Evolutionary conservation across 345 rosid genomes (phyloP).

Genomic region (Sisymbrium altissimum): DNA sequence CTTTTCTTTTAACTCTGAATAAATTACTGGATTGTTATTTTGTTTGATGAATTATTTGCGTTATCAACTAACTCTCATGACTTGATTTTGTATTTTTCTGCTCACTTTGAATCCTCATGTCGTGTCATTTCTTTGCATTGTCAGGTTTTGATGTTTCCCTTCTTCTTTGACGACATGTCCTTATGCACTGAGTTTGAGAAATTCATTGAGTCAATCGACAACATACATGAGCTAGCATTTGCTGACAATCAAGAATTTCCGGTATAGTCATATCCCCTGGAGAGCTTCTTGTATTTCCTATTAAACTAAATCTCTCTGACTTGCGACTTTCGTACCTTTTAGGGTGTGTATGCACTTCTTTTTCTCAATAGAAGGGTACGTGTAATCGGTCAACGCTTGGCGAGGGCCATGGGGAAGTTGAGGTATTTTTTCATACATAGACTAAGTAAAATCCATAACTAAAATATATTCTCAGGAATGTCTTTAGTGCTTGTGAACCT

Average conservation of each 20-base stretch:
- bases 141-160: conserved; percentile 97
- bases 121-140: background rate
- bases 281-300: conserved; percentile 10
- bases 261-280: conserved; percentile 41
- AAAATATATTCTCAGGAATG: background rate
- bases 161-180: conserved; percentile 71
- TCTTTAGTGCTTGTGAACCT: background rate
- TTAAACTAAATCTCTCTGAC: conserved; percentile 22
- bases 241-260: conserved; percentile 88
- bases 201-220: conserved; percentile 86
- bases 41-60: background rate
- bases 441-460: background rate
- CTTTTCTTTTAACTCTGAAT: background rate
- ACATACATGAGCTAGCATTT: conserved; percentile 87
- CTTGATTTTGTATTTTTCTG: background rate
- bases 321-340: conserved; percentile 16
- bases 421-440: conserved; percentile 45
- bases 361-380: conserved; percentile 93
- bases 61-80: background rate
- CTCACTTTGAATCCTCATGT: background rate
- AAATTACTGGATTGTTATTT: background rate
- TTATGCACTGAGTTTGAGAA: conserved; percentile 74
- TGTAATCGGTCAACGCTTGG: conserved; percentile 74
- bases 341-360: conserved; percentile 92
- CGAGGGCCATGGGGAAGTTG: conserved; percentile 84